A percentile compares a stretch with the other conserved stretches of the same genome.
These are phyloP conservation scores for Globisporangium splendens DNA, from an alignment of 352 stramenopile genomes.

Conservation along the genomic window DNA sequence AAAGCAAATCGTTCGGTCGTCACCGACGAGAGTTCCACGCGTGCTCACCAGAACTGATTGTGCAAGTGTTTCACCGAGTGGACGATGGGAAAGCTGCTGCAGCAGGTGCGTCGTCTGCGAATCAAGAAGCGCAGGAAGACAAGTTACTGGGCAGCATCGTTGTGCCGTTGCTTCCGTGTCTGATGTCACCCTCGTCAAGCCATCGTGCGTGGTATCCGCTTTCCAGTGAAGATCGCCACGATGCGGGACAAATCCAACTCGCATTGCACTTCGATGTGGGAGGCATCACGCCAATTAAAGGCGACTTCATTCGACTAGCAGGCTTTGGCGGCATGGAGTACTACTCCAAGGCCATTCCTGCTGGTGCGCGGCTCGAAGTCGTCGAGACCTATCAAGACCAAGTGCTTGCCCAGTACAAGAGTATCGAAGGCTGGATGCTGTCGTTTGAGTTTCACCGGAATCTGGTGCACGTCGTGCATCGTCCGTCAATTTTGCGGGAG, in stretches of 20 bases:
- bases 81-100: slow-evolving; percentile 22
- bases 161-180: slow-evolving; percentile 56
- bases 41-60: slow-evolving; percentile 51
- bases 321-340: slow-evolving; percentile 69
- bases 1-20: slow-evolving; percentile 15
- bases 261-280: slow-evolving; percentile 54
- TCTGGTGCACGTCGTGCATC: slow-evolving; percentile 55
- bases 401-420: slow-evolving; percentile 52
- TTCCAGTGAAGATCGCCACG: slow-evolving; percentile 40
- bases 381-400: slow-evolving; percentile 64
- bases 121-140: slow-evolving; percentile 21
- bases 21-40: slow-evolving; percentile 38
- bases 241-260: slow-evolving; percentile 60
- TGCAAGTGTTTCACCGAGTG: slow-evolving; percentile 57
- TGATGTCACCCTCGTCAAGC: slow-evolving; percentile 52
- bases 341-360: slow-evolving; percentile 55
- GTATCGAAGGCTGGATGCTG: slow-evolving; percentile 55
- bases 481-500: slow-evolving; percentile 51
- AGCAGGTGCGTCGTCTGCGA: slow-evolving; percentile 5
- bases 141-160: slow-evolving; percentile 58
- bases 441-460: slow-evolving; percentile 69
- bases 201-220: slow-evolving; percentile 58
- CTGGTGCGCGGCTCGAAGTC: slow-evolving; percentile 48
- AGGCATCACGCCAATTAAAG: slow-evolving; percentile 39
- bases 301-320: slow-evolving; percentile 51